Evolutionary conservation across 768 basidiomycete genomes (phyloP).

Genomic region (Paxillus rubicundulus): DNA sequence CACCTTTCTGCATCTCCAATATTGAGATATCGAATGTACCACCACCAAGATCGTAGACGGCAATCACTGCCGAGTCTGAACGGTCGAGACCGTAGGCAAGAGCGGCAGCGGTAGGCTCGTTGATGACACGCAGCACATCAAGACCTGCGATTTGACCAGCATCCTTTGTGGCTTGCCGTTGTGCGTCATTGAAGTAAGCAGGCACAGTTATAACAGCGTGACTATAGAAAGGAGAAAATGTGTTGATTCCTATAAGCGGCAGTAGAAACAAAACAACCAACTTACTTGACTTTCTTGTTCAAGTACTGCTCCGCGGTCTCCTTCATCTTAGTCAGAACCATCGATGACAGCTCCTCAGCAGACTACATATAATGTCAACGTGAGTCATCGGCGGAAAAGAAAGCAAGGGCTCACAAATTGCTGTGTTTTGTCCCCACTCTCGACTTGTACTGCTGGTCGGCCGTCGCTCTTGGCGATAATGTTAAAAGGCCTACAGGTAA

Average conservation of each 20-base stretch:
- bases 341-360: constrained; percentile 81
- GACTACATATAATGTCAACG: constrained; percentile 48
- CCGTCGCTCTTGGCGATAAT: constrained; percentile 71
- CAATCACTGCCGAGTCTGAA: constrained; percentile 77
- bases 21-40: constrained; percentile 99
- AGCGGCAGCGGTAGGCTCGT: constrained; percentile 98
- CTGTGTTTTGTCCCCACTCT: constrained; percentile 82
- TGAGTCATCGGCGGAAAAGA: constrained; percentile 1
- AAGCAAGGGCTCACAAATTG: constrained; percentile 57
- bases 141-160: constrained; percentile 97
- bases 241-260: too few species aligned
- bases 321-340: constrained; percentile 90
- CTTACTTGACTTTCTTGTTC: constrained; percentile 92
- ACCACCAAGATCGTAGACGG: constrained; percentile 97
- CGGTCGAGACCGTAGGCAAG: constrained; percentile 97
- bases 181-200: constrained; percentile 99
- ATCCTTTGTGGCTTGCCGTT: constrained; percentile 97
- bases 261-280: neutral
- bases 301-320: constrained; percentile 93
- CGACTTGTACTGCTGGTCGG: constrained; percentile 79
- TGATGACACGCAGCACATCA: constrained; percentile 97
- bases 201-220: constrained; percentile 94
- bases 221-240: constrained; percentile 34
- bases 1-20: constrained; percentile 98
- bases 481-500: constrained; percentile 68